phyloP scores from a whole-genome alignment of 257 asterid genomes.

The Misopates orontium region DNA sequence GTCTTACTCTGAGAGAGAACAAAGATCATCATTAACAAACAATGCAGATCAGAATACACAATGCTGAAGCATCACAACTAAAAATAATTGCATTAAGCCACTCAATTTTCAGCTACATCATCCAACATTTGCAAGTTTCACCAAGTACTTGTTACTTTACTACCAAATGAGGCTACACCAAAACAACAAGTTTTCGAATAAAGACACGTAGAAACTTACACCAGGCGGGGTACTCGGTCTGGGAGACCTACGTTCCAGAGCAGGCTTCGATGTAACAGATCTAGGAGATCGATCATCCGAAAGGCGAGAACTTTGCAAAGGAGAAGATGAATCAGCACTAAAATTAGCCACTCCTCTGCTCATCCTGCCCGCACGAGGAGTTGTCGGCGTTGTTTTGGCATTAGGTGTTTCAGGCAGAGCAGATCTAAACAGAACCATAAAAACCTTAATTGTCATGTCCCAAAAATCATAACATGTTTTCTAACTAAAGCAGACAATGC shows the following conservation, averaged over 20 bases:
- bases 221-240: conserved; percentile 73
- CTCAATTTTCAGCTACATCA: not conserved
- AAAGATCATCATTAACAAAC: conserved; percentile 9
- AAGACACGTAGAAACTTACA: conserved; percentile 42
- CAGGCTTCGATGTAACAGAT: conserved; percentile 63
- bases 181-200: conserved; percentile 2
- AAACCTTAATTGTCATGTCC: conserved; percentile 7
- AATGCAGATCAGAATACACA: not conserved
- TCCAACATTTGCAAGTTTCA: no score
- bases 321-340: conserved; percentile 53
- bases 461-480: not conserved
- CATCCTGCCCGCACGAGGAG: conserved; percentile 51
- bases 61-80: conserved; percentile 7
- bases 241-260: conserved; percentile 53
- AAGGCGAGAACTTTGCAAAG: conserved; percentile 51
- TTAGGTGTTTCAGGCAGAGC: conserved; percentile 60
- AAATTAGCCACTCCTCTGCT: conserved; percentile 65
- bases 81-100: no score
- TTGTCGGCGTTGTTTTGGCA: conserved; percentile 48
- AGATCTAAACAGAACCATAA: conserved; percentile 47
- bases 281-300: conserved; percentile 64
- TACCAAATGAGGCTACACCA: not conserved
- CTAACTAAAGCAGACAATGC: conserved; percentile 19
- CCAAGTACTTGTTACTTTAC: not conserved
- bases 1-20: conserved; percentile 57